These are phyloP conservation scores for Venturia oleaginea DNA, from an alignment of 2,329 filamentous ascomycete species.

Conservation along the genomic window DNA sequence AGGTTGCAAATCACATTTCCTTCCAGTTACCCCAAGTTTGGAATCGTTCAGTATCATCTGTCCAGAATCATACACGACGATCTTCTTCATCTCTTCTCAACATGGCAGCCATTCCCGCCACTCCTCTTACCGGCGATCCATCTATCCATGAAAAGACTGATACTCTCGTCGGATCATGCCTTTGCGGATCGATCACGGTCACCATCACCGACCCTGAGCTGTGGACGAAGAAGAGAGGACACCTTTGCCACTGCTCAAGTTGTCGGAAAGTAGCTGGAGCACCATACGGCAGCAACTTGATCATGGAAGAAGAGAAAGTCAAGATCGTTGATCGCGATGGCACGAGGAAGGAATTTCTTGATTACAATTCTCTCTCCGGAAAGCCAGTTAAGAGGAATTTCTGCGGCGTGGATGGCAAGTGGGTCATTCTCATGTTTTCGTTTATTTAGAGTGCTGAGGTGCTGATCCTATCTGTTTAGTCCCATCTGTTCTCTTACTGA, in stretches of 20 bases:
- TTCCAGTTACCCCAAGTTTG: neutral
- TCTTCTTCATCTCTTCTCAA: neutral
- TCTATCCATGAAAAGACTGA: conserved; percentile 19
- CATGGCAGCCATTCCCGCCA: neutral
- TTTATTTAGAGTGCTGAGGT: neutral
- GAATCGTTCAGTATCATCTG: neutral
- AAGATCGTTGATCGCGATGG: conserved; percentile 36
- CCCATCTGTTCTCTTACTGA: conserved; percentile 32
- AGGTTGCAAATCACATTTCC: neutral
- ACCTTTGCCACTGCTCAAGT: conserved; percentile 44
- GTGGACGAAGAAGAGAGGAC: conserved; percentile 36
- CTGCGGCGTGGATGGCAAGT: conserved; percentile 38
- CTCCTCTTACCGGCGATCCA: conserved; percentile 8
- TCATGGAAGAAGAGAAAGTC: conserved; percentile 37
- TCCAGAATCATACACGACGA: neutral
- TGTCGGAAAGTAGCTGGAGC: conserved; percentile 42
- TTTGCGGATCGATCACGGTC: conserved; percentile 40
- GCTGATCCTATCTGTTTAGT: conserved; percentile 23
- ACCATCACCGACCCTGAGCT: conserved; percentile 40
- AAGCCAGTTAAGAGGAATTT: conserved; percentile 38
- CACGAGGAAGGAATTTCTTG: conserved; percentile 36
- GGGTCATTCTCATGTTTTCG: conserved; percentile 19
- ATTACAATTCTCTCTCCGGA: conserved; percentile 38
- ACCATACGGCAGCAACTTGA: conserved; percentile 31
- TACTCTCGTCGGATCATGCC: conserved; percentile 33